phyloP scores from a whole-genome alignment of 2,329 filamentous ascomycete species.

The Aspergillus puulaauensis region DNA sequence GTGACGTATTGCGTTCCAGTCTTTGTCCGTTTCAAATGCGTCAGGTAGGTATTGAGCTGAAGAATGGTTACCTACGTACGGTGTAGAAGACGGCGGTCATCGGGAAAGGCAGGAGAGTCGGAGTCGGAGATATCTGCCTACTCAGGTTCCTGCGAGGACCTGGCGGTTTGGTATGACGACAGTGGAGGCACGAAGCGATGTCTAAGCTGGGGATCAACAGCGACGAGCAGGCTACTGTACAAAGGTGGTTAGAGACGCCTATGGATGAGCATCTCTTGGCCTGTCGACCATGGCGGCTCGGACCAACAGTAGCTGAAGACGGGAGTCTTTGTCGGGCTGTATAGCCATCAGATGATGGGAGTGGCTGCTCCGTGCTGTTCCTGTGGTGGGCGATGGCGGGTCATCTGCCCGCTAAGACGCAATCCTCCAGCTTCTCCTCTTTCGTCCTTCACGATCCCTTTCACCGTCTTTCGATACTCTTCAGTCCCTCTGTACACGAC shows the following conservation, averaged over 20 bases:
- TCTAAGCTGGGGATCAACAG: not conserved
- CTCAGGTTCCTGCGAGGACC: no score
- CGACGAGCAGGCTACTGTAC: not conserved
- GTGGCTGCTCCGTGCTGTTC: not conserved
- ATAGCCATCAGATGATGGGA: conserved; percentile 6
- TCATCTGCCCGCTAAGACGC: conserved; percentile 11
- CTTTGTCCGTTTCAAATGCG: not conserved
- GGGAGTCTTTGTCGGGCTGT: not conserved
- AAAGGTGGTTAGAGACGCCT: not conserved
- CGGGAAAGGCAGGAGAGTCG: not conserved
- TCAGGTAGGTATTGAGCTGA: not conserved
- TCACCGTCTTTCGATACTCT: not conserved
- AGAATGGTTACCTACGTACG: no score
- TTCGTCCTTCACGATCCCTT: not conserved
- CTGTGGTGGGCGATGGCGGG: not conserved
- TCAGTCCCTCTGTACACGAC: no score
- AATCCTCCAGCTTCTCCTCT: not conserved
- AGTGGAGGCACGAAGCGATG: not conserved
- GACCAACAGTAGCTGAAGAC: not conserved
- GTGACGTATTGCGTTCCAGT: not conserved
- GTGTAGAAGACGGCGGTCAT: no score
- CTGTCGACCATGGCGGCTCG: no score
- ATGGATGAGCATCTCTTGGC: not conserved
- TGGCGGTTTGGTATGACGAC: not conserved
- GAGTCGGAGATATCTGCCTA: not conserved